Evolutionary conservation across 2,329 filamentous ascomycete genomes (phyloP).

Genomic region (Lachnellula subtilissima): DNA sequence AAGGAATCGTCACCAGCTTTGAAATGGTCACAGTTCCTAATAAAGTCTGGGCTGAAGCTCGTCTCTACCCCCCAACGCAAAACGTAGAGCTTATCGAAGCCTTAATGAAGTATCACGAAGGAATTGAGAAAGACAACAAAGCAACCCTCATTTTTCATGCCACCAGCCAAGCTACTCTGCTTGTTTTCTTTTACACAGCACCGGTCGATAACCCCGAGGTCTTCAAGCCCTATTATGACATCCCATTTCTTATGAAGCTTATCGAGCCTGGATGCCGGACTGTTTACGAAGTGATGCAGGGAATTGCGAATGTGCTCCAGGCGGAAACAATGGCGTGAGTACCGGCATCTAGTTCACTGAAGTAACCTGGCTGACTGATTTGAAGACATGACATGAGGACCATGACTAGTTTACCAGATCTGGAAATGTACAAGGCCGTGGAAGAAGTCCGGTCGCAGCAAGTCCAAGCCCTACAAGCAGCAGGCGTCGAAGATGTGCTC

Average conservation of each 20-base stretch:
- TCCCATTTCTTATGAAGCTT: background rate
- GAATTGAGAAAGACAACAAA: background rate
- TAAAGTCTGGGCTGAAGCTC: background rate
- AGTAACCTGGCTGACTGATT: too few relatives aligned
- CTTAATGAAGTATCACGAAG: background rate
- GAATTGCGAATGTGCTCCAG: background rate
- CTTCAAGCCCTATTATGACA: background rate
- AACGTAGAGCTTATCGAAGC: background rate
- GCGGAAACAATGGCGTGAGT: background rate
- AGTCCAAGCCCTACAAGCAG: background rate
- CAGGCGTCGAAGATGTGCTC: background rate
- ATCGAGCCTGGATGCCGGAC: background rate
- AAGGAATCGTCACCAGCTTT: conserved; percentile 2
- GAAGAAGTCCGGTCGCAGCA: background rate
- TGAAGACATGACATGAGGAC: background rate
- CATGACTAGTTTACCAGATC: background rate
- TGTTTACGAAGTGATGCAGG: background rate
- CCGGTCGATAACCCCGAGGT: background rate
- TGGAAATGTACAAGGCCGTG: background rate
- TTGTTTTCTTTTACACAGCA: conserved; percentile 20
- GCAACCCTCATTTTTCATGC: background rate
- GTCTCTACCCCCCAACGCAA: background rate
- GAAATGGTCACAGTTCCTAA: background rate
- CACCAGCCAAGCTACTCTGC: conserved; percentile 16
- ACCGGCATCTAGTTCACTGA: background rate